phyloP scores from a whole-genome alignment of 1,284 basidiomycete genomes.

The Porogramme epimiltina region DNA sequence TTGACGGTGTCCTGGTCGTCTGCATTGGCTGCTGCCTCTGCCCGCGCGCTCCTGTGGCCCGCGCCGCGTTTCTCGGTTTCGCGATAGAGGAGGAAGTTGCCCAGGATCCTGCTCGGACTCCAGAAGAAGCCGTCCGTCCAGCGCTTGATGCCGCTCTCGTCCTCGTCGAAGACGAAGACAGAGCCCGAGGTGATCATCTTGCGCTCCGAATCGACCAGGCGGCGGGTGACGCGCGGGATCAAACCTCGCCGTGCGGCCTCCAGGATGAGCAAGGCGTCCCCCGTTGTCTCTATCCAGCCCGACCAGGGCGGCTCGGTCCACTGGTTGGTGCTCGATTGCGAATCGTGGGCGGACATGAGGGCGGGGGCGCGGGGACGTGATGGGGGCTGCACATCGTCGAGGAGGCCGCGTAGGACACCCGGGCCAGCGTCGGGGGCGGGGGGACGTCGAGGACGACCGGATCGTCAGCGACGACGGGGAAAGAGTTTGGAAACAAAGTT shows the following conservation, averaged over 20 bases:
- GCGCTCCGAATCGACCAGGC: constrained; percentile 90
- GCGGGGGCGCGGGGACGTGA: constrained; percentile 11
- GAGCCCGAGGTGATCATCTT: constrained; percentile 93
- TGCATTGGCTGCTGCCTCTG: constrained; percentile 35
- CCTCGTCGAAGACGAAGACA: constrained; percentile 97
- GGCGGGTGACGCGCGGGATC: constrained; percentile 91
- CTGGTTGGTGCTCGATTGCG: constrained; percentile 37
- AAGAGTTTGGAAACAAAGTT: constrained; percentile 33
- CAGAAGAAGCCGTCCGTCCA: constrained; percentile 98
- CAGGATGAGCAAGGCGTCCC: constrained; percentile 93
- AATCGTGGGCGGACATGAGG: constrained; percentile 35
- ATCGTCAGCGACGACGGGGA: constrained; percentile 27
- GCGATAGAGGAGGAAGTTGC: constrained; percentile 94
- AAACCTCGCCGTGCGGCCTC: constrained; percentile 90
- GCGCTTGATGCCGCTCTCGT: constrained; percentile 96
- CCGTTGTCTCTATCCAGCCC: constrained; percentile 93
- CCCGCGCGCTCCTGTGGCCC: constrained; percentile 53
- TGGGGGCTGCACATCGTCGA: constrained; percentile 21
- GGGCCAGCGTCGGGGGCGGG: constrained; percentile 8
- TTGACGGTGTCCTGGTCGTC: constrained; percentile 32
- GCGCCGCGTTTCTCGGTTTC: constrained; percentile 84
- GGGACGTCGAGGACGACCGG: constrained; percentile 16
- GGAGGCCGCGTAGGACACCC: constrained; percentile 6
- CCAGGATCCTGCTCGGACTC: constrained; percentile 86
- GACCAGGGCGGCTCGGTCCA: constrained; percentile 88